phyloP scores from a whole-genome alignment of 1,284 basidiomycete species.

The Austroboletus novae-zelandiae region DNA sequence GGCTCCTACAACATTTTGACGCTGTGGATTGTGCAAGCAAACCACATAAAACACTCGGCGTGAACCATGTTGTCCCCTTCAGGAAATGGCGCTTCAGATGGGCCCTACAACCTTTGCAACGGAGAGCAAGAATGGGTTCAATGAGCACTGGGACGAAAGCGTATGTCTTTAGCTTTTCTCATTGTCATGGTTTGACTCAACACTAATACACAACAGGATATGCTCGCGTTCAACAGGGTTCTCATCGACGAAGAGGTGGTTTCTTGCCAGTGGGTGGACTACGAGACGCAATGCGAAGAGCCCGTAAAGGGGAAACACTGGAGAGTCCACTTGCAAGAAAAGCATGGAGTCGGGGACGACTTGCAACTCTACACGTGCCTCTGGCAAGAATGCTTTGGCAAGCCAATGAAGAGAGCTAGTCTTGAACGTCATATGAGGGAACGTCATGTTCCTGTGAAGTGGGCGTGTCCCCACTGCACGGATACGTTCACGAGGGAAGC shows the following conservation, averaged over 20 bases:
- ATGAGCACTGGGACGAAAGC: neutral
- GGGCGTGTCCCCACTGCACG: neutral
- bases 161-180: neutral
- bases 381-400: neutral
- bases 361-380: neutral
- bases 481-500: neutral
- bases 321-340: neutral
- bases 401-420: neutral
- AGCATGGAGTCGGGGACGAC: neutral
- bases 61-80: neutral
- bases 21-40: neutral
- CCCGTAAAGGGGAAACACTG: neutral
- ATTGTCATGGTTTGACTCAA: neutral
- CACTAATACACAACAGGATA: neutral
- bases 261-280: neutral
- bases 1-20: constrained; percentile 3
- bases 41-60: constrained; percentile 11
- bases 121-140: neutral
- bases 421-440: neutral
- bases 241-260: neutral
- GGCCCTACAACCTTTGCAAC: neutral
- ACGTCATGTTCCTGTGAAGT: neutral
- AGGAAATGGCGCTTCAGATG: neutral
- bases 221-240: neutral
- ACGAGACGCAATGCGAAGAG: neutral